These are phyloP conservation scores for Citrus maxima DNA, from an alignment of 345 rosid species.

Conservation along the genomic window DNA sequence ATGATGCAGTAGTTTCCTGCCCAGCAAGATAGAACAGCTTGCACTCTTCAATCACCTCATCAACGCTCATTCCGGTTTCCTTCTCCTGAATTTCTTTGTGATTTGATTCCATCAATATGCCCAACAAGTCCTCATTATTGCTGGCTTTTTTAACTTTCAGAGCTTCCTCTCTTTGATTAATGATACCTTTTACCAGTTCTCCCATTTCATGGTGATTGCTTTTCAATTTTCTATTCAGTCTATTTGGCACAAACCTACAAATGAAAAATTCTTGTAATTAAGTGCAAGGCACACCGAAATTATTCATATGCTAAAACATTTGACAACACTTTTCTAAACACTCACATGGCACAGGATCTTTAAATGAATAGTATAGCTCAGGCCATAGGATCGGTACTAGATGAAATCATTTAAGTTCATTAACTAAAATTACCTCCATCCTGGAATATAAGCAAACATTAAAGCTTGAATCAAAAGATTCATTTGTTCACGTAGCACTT, in stretches of 20 bases:
- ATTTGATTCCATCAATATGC: conserved; percentile 38
- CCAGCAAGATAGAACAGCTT: conserved; percentile 67
- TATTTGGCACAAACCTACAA: conserved; percentile 45
- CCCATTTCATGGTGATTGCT: conserved; percentile 29
- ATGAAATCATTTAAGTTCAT: not conserved
- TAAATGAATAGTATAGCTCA: too few relatives aligned
- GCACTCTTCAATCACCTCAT: conserved; percentile 58
- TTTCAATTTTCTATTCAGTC: conserved; percentile 36
- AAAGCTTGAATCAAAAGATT: not conserved
- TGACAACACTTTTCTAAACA: too few relatives aligned
- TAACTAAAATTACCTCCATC: conserved; percentile 37
- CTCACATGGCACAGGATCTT: too few relatives aligned
- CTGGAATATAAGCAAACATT: conserved; percentile 26
- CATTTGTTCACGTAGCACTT: conserved; percentile 26
- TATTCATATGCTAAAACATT: not conserved
- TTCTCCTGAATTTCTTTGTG: conserved; percentile 27
- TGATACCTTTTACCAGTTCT: conserved; percentile 24
- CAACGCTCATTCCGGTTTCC: conserved; percentile 29
- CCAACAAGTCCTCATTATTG: conserved; percentile 33
- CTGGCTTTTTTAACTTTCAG: conserved; percentile 28
- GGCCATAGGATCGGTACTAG: not conserved
- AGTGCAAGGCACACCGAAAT: not conserved
- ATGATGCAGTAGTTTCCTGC: conserved; percentile 48
- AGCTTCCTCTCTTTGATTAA: conserved; percentile 37
- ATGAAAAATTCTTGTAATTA: not conserved